These are phyloP conservation scores for Dalechampia spathulata DNA, from an alignment of 441 rosid genomes.

Conservation along the genomic window DNA sequence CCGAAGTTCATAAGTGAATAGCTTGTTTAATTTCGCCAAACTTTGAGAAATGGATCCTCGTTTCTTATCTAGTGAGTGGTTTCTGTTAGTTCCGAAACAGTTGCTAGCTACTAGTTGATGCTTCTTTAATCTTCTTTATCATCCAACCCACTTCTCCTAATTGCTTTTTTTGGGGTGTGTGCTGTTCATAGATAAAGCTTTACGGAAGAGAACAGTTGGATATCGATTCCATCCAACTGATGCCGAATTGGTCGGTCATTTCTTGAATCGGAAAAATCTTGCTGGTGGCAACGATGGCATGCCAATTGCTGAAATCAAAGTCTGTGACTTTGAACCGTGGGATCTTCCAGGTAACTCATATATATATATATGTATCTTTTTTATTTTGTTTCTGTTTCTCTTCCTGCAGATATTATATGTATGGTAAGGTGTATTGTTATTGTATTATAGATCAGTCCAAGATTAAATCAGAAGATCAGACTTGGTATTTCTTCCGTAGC, in stretches of 20 bases:
- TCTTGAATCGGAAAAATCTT: background rate
- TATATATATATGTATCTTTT: too few species aligned
- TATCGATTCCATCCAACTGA: slow-evolving; percentile 10
- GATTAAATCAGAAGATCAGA: background rate
- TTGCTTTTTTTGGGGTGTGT: background rate
- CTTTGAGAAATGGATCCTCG: too few species aligned
- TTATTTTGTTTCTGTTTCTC: background rate
- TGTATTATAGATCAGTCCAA: slow-evolving; percentile 13
- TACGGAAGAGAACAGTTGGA: background rate
- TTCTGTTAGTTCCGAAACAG: too few species aligned
- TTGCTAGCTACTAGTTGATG: too few species aligned
- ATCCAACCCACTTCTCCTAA: background rate
- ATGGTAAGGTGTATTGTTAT: too few species aligned
- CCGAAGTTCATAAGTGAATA: too few species aligned
- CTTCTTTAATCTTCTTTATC: background rate
- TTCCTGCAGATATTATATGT: too few species aligned
- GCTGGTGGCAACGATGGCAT: background rate
- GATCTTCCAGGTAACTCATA: slow-evolving; percentile 7
- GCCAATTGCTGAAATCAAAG: slow-evolving; percentile 3
- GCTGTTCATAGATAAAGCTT: background rate
- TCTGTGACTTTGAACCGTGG: slow-evolving; percentile 6
- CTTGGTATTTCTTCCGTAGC: slow-evolving; percentile 12
- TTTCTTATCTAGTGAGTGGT: too few species aligned
- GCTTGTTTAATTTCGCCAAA: too few species aligned
- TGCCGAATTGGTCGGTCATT: background rate